Percentiles rank a stretch among this genome's conserved stretches.
Evolutionary conservation across 2,329 filamentous ascomycete species (phyloP).

Genomic region (Cladosporium cucumerinum): DNA sequence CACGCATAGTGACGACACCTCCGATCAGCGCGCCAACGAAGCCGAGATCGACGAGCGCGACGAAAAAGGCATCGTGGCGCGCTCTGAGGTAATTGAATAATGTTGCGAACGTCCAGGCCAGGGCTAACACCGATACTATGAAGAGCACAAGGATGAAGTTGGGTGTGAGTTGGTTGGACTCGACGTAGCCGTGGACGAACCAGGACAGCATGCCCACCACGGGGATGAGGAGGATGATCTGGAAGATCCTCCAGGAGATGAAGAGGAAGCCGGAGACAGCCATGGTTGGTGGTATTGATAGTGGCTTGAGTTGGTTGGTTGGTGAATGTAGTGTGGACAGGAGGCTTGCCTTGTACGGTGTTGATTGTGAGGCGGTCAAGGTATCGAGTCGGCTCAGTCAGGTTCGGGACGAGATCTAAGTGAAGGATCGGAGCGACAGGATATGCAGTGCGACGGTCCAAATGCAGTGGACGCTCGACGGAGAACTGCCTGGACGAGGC

Average conservation of each 20-base stretch:
- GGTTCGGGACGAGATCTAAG: not conserved
- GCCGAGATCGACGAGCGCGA: slow-evolving; percentile 69
- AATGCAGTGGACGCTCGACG: not conserved
- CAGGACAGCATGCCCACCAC: slow-evolving; percentile 62
- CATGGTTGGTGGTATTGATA: slow-evolving; percentile 32
- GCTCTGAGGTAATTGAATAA: slow-evolving; percentile 58
- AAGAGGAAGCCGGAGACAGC: slow-evolving; percentile 56
- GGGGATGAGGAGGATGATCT: slow-evolving; percentile 61
- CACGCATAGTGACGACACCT: slow-evolving; percentile 51
- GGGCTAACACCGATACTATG: slow-evolving; percentile 60
- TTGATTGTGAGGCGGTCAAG: not conserved
- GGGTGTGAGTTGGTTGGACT: slow-evolving; percentile 57
- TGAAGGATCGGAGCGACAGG: not conserved
- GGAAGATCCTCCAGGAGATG: slow-evolving; percentile 58
- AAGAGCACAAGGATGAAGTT: slow-evolving; percentile 61
- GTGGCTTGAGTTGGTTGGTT: not conserved
- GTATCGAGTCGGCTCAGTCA: not conserved
- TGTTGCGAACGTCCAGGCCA: slow-evolving; percentile 60
- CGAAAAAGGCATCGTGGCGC: slow-evolving; percentile 57
- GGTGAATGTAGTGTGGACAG: not conserved
- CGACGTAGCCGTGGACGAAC: slow-evolving; percentile 59
- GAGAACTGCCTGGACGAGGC: not conserved
- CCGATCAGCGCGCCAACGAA: slow-evolving; percentile 86
- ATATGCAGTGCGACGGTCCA: slow-evolving; percentile 4
- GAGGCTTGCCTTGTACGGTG: not conserved